phyloP scores from a whole-genome alignment of 2,329 filamentous ascomycete genomes.

The Diaporthe helianthi region DNA sequence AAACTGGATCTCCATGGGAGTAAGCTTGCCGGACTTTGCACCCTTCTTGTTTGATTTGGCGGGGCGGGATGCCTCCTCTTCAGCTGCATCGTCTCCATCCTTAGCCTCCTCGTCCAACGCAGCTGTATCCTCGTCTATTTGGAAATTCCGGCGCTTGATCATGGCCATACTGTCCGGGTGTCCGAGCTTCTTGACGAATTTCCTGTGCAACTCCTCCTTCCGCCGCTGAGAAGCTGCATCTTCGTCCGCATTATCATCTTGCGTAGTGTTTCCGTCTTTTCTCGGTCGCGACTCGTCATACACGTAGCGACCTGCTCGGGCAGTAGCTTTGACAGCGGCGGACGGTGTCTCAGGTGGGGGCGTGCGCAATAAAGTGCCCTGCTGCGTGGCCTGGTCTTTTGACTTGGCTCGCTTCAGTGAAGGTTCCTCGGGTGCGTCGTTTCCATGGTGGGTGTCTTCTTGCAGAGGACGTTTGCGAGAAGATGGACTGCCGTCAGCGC shows the following conservation, averaged over 20 bases:
- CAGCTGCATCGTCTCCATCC: constrained; percentile 63
- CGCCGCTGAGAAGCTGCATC: constrained; percentile 55
- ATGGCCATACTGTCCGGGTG: constrained; percentile 80
- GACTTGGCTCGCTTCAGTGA: constrained; percentile 54
- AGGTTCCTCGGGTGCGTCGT: constrained; percentile 47
- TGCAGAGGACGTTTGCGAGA: constrained; percentile 60
- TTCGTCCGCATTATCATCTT: constrained; percentile 49
- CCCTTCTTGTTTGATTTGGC: constrained; percentile 64
- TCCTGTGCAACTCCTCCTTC: constrained; percentile 77
- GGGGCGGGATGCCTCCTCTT: constrained; percentile 55
- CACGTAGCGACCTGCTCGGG: constrained; percentile 58
- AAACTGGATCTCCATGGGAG: constrained; percentile 92
- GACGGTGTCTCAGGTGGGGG: constrained; percentile 41
- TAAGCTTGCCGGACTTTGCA: constrained; percentile 77
- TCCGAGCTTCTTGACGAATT: constrained; percentile 90
- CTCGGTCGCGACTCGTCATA: constrained; percentile 56
- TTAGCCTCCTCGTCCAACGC: constrained; percentile 56
- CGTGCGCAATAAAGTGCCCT: constrained; percentile 50
- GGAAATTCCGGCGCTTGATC: constrained; percentile 66
- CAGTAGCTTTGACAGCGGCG: not conserved
- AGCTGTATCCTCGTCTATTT: constrained; percentile 60
- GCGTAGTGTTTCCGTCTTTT: constrained; percentile 46
- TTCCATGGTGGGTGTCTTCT: constrained; percentile 53
- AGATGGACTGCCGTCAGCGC: constrained; percentile 36
- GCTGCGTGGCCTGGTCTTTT: constrained; percentile 47